Base-by-base conservation (phyloP, 371 early-diverging fungal genomes). In the Fennellomyces sp. region DNA sequence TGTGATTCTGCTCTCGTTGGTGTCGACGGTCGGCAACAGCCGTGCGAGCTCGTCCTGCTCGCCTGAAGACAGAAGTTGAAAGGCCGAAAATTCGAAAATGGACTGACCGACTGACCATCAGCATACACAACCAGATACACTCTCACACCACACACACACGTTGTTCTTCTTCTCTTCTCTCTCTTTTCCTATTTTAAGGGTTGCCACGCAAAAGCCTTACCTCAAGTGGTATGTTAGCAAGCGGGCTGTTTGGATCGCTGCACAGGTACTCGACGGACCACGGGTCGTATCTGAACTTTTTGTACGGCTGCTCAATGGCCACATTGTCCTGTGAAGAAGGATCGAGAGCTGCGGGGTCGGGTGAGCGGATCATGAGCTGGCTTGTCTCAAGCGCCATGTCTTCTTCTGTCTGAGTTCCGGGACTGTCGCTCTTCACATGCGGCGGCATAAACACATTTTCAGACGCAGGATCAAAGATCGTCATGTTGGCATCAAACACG, bases 221-320 rank as follows among this genome's bases (percentile, higher is more conserved):
- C 63, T 79, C 72, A 38, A 79, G 58, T 13, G 73, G 69, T 54
- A 68, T 51, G 15, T 63, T 58, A n/a, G 70, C 76, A 19, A 79
- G 52, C 19, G 68, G 64, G 42, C 72, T 72, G 55, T 61, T 66
- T 12, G 74, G 61, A 58, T 68, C 63, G 21, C 62, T 60, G 30
- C 67, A 69, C 56, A 72, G 52, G 48, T 67, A 53, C 41, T 75
- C 76, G 21, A 69, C 47, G 17, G 64, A 64, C 72, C 70, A 72
- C 25, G 52, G 59, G 25, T 58, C 65, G 17, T 60, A 56, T 35
- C 52, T 54, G 47, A 60, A 68, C 65, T 62, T 74, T 64, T 52
- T 68, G 66, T 62, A 56, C 10, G 62, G 62, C 25, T 31, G 69
- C 39, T 63, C 64, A 54, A 54, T 66, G 56, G 35, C 45, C 35